Conservation (phyloP, 345 rosid species). For the Salix exigua region DNA sequence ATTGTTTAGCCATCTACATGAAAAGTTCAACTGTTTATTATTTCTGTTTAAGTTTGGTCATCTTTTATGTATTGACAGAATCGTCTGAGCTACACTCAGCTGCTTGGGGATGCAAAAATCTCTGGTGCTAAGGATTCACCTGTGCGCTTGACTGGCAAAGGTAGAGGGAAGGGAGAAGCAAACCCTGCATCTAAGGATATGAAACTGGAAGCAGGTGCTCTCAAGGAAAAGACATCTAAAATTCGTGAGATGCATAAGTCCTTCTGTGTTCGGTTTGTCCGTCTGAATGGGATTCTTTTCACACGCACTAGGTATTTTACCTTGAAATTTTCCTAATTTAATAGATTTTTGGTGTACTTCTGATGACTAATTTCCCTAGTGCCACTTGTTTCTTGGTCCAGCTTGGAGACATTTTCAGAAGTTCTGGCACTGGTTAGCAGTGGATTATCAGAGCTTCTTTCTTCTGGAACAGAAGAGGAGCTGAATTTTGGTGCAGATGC, state of each 20-base stretch:
- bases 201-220: conserved; percentile 38
- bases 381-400: conserved; percentile 29
- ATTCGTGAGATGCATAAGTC: conserved; percentile 49
- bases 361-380: background rate
- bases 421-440: conserved; percentile 59
- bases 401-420: conserved; percentile 86
- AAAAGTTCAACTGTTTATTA: background rate
- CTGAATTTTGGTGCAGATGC: conserved; percentile 66
- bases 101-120: conserved; percentile 42
- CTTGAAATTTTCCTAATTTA: background rate
- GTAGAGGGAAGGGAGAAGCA: conserved; percentile 59
- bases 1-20: background rate
- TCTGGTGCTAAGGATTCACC: conserved; percentile 40
- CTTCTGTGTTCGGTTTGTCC: conserved; percentile 77
- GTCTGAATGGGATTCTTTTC: conserved; percentile 85
- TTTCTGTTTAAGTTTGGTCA: background rate
- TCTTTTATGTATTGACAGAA: conserved; percentile 38
- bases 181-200: conserved; percentile 45
- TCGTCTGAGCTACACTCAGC: conserved; percentile 63
- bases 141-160: conserved; percentile 39
- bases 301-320: conserved; percentile 78
- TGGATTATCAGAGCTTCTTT: conserved; percentile 61
- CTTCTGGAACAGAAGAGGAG: conserved; percentile 58
- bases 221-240: conserved; percentile 43
- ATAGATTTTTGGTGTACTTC: conserved; percentile 1